Evolutionary conservation across 495 filamentous ascomycete species (phyloP).

Genomic region (Hypoxylon lienhwacheense): DNA sequence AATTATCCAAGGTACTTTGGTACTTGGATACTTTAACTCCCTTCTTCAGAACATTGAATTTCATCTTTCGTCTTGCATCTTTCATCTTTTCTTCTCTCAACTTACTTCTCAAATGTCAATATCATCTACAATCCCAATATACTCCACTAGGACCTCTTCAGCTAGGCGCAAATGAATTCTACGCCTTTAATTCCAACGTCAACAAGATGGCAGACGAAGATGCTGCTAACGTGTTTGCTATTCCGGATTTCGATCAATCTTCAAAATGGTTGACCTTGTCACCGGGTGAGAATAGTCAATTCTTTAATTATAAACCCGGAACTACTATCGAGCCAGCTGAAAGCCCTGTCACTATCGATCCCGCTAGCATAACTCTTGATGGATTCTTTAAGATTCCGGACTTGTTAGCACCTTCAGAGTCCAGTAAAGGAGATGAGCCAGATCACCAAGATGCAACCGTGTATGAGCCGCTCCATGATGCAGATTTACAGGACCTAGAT

Average conservation of each 20-base stretch:
- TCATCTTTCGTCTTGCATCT: background rate
- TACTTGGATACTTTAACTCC: too few species aligned
- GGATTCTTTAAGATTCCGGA: slow-evolving; percentile 50
- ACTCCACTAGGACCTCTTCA: background rate
- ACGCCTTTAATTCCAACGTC: background rate
- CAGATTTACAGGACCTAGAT: slow-evolving; percentile 32
- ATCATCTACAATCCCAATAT: too few species aligned
- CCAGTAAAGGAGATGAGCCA: slow-evolving; percentile 32
- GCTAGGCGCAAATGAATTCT: slow-evolving; percentile 16
- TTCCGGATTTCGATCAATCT: slow-evolving; percentile 65
- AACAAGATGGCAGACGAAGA: slow-evolving; percentile 52
- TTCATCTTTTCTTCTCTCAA: background rate
- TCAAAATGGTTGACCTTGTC: slow-evolving; percentile 42
- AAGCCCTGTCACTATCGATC: slow-evolving; percentile 9
- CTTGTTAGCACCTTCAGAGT: slow-evolving; percentile 37
- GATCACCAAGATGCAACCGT: slow-evolving; percentile 14
- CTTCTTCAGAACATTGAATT: background rate
- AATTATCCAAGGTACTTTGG: too few species aligned
- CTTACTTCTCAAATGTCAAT: background rate
- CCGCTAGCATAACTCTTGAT: slow-evolving; percentile 23
- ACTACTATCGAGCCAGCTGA: slow-evolving; percentile 3
- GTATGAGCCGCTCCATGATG: slow-evolving; percentile 34
- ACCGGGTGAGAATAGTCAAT: slow-evolving; percentile 19
- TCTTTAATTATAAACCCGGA: slow-evolving; percentile 22
- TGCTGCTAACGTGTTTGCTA: slow-evolving; percentile 65